Base-by-base conservation (phyloP, 1,284 basidiomycete genomes). In the Malassezia restricta region DNA sequence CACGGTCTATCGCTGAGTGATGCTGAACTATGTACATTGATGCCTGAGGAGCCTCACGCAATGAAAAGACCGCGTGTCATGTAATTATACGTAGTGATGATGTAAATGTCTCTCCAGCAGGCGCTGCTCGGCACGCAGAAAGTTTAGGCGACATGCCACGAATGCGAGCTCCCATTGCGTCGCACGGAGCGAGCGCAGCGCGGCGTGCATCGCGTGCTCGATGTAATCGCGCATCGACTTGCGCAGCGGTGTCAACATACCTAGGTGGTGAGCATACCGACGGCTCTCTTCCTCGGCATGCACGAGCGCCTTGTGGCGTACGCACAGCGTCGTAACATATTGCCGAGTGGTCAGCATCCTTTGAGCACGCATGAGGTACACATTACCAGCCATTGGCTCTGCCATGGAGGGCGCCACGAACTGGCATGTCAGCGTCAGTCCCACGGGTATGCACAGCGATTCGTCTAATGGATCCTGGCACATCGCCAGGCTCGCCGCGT, bases 191-290 rank as follows among this genome's bases (percentile, higher is more conserved):
- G 31, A 9, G 14, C 31, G 50, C 2, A 30, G 35, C 5, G 44
- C 24, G 11, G 28, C 28, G n/a, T 9, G 24, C 12, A 14, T 37
- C 3, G 49, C 29, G 15, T 44, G 27, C 20, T 45, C n/a, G 15
- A 51, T 30, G 6, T 51, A 31, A 8, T 47, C 50, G 4, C 50
- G 43, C 11, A 43, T 52, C 6, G 44, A n/a, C 6, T 38, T 35
- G 24, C 45, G 50, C 39, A 52, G 20, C n/a, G 49, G 49, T 2
- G 49, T 51, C 12, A 51, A 17, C 14, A 51, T 11, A 24, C 48
- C 31, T 20, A 49, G 28, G 24, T 49, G 48, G 12, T 24, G 15
- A 8, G 39, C 29, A n/a, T 40, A 32, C 27, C 31, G 39, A 8
- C 39, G 37, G 27, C 37, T 28, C 6, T 35, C 37, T 12, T 47